Evolutionary conservation across 495 filamentous ascomycete genomes (phyloP), one percentile per base, ranked within the genome.

Genomic region (Neurospora sp.): DNA sequence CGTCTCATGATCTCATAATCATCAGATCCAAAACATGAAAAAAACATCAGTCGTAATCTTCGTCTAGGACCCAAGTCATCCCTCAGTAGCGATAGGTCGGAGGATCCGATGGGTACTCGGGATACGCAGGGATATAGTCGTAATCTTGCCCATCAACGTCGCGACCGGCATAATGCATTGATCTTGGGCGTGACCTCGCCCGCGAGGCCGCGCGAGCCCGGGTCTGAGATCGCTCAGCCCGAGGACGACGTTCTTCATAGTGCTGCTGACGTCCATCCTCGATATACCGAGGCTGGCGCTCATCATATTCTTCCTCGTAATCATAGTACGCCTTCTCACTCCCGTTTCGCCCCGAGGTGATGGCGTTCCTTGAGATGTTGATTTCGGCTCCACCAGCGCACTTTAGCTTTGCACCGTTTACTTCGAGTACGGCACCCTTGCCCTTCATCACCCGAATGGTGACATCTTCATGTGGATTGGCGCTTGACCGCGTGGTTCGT

Each of bases 301-400:
- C 85, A 31, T 86, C 83, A 10, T 77, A 76, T 71, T 84, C 84
- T 42, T 81, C 74, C 72, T 82, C 85, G 72, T 84, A 84, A 44
- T 80, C 74, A 73, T 82, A 85, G 75, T 80, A 82, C 20, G 79
- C 78, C 66, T 81, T 79, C 39, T 85, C 84, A 71, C 83, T 84
- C 70, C 76, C 81, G 66, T 77, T 75, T n/a, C 80, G 80, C 48
- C 76, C 74, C 20, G 62, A 62, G n/a, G 79, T 78, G 35, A 74
- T 46, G 62, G 70, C 69, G 71, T 70, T 74, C 39, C 74, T 73
- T 31, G 81, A 80, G 71, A 77, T 85, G 75, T 85, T 86, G 77
- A 88, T 85, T 73, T 87, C 84, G 41, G 85, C 84, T 18, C 84
- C 86, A 20, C 87, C 86, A 40, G 75, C 78, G 77, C 85, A 87